phyloP scores from a whole-genome alignment of 441 rosid species.

The Daphne laureola region DNA sequence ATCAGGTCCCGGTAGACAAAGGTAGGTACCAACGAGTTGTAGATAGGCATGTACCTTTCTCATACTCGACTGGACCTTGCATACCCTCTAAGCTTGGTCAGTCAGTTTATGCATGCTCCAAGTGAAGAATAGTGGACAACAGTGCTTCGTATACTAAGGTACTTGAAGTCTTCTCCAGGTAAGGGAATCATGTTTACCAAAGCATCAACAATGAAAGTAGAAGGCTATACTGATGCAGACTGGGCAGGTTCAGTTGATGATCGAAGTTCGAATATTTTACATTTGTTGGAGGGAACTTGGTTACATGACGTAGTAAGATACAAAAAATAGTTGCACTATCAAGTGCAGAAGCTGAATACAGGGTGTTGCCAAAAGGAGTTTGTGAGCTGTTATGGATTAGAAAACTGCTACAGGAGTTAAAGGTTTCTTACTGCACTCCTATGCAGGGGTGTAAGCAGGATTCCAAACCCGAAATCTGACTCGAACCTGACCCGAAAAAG shows the following conservation, averaged over 20 bases:
- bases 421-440: too few relatives aligned
- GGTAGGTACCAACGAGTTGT: background rate
- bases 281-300: too few relatives aligned
- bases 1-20: background rate
- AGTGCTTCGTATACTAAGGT: background rate
- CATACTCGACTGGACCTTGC: background rate
- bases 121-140: background rate
- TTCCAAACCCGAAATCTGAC: too few relatives aligned
- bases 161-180: background rate
- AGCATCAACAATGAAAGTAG: too few relatives aligned
- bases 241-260: too few relatives aligned
- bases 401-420: background rate
- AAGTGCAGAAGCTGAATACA: background rate
- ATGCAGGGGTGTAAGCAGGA: too few relatives aligned
- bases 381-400: background rate
- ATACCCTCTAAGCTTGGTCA: background rate
- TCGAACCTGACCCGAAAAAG: too few relatives aligned
- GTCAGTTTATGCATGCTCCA: background rate
- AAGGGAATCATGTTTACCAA: background rate
- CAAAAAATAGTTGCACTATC: background rate
- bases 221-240: too few relatives aligned
- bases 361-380: background rate
- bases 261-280: too few relatives aligned
- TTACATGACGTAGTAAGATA: background rate
- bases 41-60: background rate